Percentiles rank a stretch among this genome's conserved stretches.
Conservation (phyloP, 768 basidiomycete species). For the Auriscalpium microsporum region DNA sequence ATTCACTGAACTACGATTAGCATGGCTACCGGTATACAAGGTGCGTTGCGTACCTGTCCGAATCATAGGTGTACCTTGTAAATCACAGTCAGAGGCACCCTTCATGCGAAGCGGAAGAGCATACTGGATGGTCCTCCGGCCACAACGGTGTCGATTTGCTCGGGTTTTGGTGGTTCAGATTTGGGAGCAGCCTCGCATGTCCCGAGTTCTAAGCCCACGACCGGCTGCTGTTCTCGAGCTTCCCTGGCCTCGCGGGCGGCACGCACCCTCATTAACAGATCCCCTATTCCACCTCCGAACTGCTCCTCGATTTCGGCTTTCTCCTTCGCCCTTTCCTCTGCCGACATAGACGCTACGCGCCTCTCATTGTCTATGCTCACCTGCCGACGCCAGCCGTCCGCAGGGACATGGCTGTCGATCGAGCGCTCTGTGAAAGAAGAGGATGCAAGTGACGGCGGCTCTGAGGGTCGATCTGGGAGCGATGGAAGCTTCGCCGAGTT, state of each 20-base stretch:
- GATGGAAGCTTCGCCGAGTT: constrained; percentile 11
- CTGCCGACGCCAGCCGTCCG: constrained; percentile 40
- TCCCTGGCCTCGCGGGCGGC: constrained; percentile 34
- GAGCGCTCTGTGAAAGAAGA: constrained; percentile 6
- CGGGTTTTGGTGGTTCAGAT: background rate
- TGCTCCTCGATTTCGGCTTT: constrained; percentile 56
- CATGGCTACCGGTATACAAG: background rate
- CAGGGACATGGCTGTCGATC: background rate
- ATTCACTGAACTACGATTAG: background rate
- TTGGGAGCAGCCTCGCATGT: background rate
- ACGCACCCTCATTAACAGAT: constrained; percentile 49
- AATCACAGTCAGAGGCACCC: background rate
- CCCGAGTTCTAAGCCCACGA: background rate
- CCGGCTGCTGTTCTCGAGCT: background rate
- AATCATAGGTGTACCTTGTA: background rate
- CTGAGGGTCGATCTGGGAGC: constrained; percentile 14
- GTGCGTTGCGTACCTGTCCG: background rate
- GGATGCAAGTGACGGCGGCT: constrained; percentile 11
- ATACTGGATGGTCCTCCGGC: background rate
- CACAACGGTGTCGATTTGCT: background rate
- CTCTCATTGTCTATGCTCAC: constrained; percentile 61
- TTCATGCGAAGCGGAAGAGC: background rate
- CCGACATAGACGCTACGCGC: constrained; percentile 58
- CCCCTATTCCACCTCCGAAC: constrained; percentile 60
- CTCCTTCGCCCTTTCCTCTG: constrained; percentile 61